Base-by-base conservation (phyloP, 1,284 basidiomycete species). In the Tetrapyrgos nigripes region DNA sequence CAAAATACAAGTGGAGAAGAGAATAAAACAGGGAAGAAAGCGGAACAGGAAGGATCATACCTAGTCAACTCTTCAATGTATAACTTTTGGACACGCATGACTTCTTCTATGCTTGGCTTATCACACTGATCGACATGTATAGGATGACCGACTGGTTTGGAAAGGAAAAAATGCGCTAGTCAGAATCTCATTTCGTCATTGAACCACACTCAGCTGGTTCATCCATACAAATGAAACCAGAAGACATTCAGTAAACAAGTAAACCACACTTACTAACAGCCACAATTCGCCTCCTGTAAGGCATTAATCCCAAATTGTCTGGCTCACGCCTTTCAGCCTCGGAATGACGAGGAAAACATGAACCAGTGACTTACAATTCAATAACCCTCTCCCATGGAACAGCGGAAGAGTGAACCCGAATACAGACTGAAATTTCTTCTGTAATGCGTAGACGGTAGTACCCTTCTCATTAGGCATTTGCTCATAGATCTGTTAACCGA, bases 401-500 rank as follows among this genome's bases (percentile, higher is more conserved):
- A 97, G 74, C 23, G 97, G 97, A n/a, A 99, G 76, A 0, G 97
- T 99, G 71, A 98, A 99, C 0, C 97, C 97, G 68, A 98, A 98
- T 40, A 93, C 73, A 50, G 82, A 84, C 73, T 98, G 95, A 73
- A 98, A 97, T 66, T 87, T 87, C 73, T 94, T 93, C 75, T 98
- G 96, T 9, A 97, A 68, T 23, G 80, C 83, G 76, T 95, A 93
- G 33, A 98, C 77, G n/a, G 87, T 88, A 0, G 96, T 97, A 1
- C 96, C 96, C 66, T 90, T 91, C 67, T 95, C 88, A 71, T 98
- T 99, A 1, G 94, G 89, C 84, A 98, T 91, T 79, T 99, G 97
- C 64, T 96, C 85, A 68, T 94, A 99, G 54, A 99, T 97, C 92
- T 96, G 60, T 50, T 27, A 47, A 9, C 46, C 52, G 2, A 53